These are phyloP conservation scores for Glarea lozoyensis DNA, from an alignment of 495 filamentous ascomycete species.

Conservation along the genomic window DNA sequence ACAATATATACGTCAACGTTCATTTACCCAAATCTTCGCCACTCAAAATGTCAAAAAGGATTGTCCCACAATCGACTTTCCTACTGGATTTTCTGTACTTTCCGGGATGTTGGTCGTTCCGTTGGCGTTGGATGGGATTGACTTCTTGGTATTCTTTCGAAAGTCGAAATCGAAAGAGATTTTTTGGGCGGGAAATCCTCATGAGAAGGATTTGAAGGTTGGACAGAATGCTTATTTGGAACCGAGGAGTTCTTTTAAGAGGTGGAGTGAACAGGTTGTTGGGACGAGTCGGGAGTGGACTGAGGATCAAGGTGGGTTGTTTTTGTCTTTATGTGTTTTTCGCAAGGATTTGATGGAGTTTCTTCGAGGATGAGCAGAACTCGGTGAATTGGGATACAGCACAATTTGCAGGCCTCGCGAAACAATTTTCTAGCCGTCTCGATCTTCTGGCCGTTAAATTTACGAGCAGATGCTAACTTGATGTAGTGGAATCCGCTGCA, in stretches of 20 bases:
- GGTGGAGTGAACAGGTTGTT: conserved; percentile 63
- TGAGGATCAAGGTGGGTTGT: conserved; percentile 39
- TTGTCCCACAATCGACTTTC: conserved; percentile 72
- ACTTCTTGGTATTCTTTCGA: conserved; percentile 90
- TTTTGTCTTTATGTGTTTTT: too few species aligned
- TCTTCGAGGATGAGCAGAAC: background rate
- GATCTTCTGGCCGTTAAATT: too few species aligned
- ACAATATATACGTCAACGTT: conserved; percentile 70
- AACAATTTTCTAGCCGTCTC: too few species aligned
- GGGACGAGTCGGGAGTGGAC: conserved; percentile 67
- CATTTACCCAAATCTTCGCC: conserved; percentile 62
- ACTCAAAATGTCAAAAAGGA: conserved; percentile 69
- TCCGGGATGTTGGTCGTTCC: conserved; percentile 80
- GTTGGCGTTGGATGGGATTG: conserved; percentile 59
- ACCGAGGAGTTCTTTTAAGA: conserved; percentile 65
- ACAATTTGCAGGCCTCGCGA: too few species aligned
- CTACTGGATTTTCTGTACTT: conserved; percentile 66
- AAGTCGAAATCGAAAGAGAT: conserved; percentile 69
- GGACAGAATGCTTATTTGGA: conserved; percentile 64
- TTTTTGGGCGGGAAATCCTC: conserved; percentile 83
- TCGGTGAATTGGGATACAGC: background rate
- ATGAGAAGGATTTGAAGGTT: conserved; percentile 60
- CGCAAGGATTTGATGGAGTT: background rate
- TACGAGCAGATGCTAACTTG: too few species aligned
- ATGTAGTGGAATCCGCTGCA: conserved; percentile 10